A percentile compares a stretch with the other conserved stretches of the same genome.
These are phyloP conservation scores for Scedosporium boydii DNA, from an alignment of 2,329 filamentous ascomycete species.

Conservation along the genomic window DNA sequence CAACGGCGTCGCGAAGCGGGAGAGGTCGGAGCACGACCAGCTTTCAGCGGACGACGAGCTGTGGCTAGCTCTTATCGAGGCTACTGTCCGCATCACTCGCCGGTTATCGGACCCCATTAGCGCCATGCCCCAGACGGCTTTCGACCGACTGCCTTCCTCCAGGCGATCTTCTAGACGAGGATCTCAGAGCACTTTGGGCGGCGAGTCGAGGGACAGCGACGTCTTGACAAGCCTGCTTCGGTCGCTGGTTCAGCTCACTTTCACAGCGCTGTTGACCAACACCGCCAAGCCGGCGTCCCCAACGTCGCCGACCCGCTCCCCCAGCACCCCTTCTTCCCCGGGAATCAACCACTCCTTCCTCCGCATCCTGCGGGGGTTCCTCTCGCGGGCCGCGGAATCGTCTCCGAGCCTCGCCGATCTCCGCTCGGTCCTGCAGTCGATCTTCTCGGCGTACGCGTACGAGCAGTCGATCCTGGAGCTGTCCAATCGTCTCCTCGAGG, in stretches of 20 bases:
- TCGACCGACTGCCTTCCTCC: background rate
- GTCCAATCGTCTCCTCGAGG: conserved; percentile 77
- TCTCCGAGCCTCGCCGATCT: conserved; percentile 84
- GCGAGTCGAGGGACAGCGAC: conserved; percentile 18
- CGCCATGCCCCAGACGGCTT: conserved; percentile 13
- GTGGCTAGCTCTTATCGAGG: conserved; percentile 53
- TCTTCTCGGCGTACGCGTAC: conserved; percentile 93
- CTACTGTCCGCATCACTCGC: conserved; percentile 53
- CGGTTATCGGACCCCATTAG: conserved; percentile 49
- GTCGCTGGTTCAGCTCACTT: conserved; percentile 77
- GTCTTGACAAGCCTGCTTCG: conserved; percentile 61
- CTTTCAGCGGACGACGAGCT: conserved; percentile 45
- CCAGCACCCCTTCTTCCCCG: conserved; percentile 21
- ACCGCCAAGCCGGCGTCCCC: conserved; percentile 32
- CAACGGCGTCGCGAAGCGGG: conserved; percentile 41
- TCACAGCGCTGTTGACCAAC: conserved; percentile 73
- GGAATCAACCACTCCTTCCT: conserved; percentile 69
- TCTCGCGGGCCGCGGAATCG: conserved; percentile 68
- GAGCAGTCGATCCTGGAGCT: conserved; percentile 82
- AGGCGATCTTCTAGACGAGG: conserved; percentile 8
- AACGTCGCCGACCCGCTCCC: conserved; percentile 9
- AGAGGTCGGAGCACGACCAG: conserved; percentile 25
- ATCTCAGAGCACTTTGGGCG: conserved; percentile 9
- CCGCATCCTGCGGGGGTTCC: conserved; percentile 78
- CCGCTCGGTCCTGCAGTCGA: conserved; percentile 72